Base-by-base conservation (phyloP, 805 yeast species). In the Starmerella stigmatis region DNA sequence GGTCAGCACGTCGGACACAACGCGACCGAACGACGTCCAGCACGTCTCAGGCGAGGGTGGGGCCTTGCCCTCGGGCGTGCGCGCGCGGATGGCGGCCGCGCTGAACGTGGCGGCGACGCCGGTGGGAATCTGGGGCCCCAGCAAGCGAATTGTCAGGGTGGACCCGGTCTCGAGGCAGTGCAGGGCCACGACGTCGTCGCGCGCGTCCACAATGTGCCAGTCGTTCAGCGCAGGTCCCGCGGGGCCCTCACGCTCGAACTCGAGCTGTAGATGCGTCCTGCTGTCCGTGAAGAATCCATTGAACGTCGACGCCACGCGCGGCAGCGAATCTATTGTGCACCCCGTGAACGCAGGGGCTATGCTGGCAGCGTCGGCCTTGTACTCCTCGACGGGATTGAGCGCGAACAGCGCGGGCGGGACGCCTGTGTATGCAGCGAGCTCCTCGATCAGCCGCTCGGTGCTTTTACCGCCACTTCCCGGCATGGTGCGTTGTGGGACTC, bases 41-140 rank as follows among this genome's bases (percentile, higher is more conserved):
- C 27, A 21, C 25, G 16, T 12, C 19, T 19, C 36, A 1, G 44
- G 36, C 8, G 37, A 15, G 4, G 40, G 40, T 16, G 28, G 15
- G 28, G 16, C 8, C 28, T 25, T 16, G 23, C n/a, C 39, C 12
- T 20, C 21, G 15, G 34, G 22, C n/a, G 27, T 9, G 22, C 94
- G 67, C 6, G 62, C 57, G 39, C 66, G 67, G 36, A 86, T 79
- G 13, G 67, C 67, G 2, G 66, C 72, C 3, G 64, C 62, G 26
- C 74, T 73, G 50, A 73, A 72, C 12, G 72, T 68, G 3, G 57
- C 58, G 27, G 74, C 60, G 41, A 79, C 81, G 1, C 66, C 69
- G 1, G 53, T 50, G 5, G 66, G 50, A 49, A 85, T 72, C 49
- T 56, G 61, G 3, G 64, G 60, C 12, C 55, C 50, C 15, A 51